phyloP scores from a whole-genome alignment of 1,139 yeast genomes.

The Candida neerlandica region DNA sequence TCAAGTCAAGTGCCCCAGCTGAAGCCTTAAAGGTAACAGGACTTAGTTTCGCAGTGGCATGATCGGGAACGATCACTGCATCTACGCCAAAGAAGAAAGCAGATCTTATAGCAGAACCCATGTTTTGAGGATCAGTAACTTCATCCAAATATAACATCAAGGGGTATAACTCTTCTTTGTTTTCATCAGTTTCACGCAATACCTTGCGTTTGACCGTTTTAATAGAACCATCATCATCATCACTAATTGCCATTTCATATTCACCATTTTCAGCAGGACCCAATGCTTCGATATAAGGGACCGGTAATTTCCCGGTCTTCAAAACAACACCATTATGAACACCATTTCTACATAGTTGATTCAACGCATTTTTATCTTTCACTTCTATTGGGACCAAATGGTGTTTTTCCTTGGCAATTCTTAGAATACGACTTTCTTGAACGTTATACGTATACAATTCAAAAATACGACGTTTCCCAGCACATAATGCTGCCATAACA shows the following conservation, averaged over 20 bases:
- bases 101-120: slow-evolving; percentile 83
- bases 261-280: slow-evolving; percentile 31
- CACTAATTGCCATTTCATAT: slow-evolving; percentile 25
- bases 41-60: slow-evolving; percentile 72
- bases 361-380: slow-evolving; percentile 58
- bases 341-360: slow-evolving; percentile 62
- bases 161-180: slow-evolving; percentile 46
- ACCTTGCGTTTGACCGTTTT: slow-evolving; percentile 18
- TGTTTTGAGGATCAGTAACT: slow-evolving; percentile 85
- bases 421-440: slow-evolving; percentile 37
- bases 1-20: slow-evolving; percentile 83
- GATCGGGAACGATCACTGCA: slow-evolving; percentile 69
- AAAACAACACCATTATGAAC: slow-evolving; percentile 84
- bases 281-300: slow-evolving; percentile 43
- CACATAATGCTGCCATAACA: slow-evolving; percentile 67
- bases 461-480: slow-evolving; percentile 57
- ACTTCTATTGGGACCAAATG: slow-evolving; percentile 48
- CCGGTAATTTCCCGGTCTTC: slow-evolving; percentile 61
- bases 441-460: slow-evolving; percentile 53
- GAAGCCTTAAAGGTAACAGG: slow-evolving; percentile 82
- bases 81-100: slow-evolving; percentile 87
- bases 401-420: slow-evolving; percentile 43
- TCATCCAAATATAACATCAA: slow-evolving; percentile 80
- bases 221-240: slow-evolving; percentile 14
- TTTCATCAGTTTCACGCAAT: slow-evolving; percentile 17